Evolutionary conservation across 139 green algal genomes (phyloP).

Genomic region (Tetratostichococcus sp.): DNA sequence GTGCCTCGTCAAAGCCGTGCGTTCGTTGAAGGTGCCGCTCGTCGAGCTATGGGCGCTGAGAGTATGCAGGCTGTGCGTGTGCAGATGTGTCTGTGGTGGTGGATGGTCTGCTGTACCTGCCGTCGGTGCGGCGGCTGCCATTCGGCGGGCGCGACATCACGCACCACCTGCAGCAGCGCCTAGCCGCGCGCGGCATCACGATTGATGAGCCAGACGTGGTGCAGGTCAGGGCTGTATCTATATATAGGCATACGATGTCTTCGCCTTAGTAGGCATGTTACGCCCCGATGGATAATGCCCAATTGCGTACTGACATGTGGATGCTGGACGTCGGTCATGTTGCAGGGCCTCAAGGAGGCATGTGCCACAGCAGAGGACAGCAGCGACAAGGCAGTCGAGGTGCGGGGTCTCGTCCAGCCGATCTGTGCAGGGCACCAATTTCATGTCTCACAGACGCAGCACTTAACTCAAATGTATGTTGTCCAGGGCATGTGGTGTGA

Average conservation of each 20-base stretch:
- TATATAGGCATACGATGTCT: no score
- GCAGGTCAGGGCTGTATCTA: no score
- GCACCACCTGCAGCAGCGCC: slow-evolving; percentile 23
- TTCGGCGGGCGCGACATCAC: slow-evolving; percentile 60
- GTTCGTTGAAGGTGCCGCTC: no score
- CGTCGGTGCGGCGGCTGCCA: slow-evolving; percentile 38
- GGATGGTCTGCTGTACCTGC: slow-evolving; percentile 63
- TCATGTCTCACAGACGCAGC: no score
- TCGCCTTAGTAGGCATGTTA: no score
- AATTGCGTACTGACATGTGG: no score
- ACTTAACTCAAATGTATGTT: no score
- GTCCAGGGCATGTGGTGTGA: no score
- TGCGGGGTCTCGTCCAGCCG: neutral
- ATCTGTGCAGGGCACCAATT: neutral
- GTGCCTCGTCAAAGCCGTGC: no score
- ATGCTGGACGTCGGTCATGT: no score
- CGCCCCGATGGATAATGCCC: no score
- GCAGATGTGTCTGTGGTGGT: slow-evolving; percentile 71
- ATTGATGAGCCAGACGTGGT: neutral
- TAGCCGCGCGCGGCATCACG: slow-evolving; percentile 10
- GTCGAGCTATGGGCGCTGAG: no score
- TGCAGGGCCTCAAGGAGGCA: slow-evolving; percentile 9
- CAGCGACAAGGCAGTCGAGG: slow-evolving; percentile 12
- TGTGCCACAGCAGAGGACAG: neutral
- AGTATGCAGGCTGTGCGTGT: neutral